A percentile compares a stretch with the other conserved stretches of the same genome.
Conservation (phyloP, 768 basidiomycete genomes). For the Rhodotorula paludigena region DNA sequence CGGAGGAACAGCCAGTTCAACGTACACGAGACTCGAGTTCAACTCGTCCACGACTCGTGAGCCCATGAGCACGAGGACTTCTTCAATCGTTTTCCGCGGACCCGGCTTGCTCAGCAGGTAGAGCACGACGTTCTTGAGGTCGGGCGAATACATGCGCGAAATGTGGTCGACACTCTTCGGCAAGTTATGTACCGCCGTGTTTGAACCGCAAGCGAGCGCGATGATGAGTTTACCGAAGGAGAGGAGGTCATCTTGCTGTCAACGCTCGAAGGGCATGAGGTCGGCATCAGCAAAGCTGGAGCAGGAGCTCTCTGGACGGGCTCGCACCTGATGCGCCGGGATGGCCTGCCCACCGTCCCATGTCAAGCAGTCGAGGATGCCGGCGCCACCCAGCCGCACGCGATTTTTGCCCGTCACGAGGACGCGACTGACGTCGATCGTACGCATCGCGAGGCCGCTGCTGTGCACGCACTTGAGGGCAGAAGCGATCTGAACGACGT, state of each 20-base stretch:
- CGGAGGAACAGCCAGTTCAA: background rate
- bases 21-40: slow-evolving; percentile 74
- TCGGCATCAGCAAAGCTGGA: background rate
- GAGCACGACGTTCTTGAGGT: slow-evolving; percentile 72
- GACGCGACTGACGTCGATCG: slow-evolving; percentile 80
- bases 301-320: background rate
- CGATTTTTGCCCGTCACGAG: slow-evolving; percentile 85
- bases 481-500: slow-evolving; percentile 62
- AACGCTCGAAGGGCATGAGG: background rate
- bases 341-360: slow-evolving; percentile 66
- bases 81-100: slow-evolving; percentile 66
- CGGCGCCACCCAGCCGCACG: slow-evolving; percentile 78
- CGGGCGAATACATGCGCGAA: slow-evolving; percentile 66
- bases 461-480: slow-evolving; percentile 84
- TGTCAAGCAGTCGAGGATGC: slow-evolving; percentile 76
- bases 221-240: slow-evolving; percentile 82
- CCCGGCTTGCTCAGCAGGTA: slow-evolving; percentile 68
- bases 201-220: slow-evolving; percentile 66
- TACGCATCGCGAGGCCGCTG: slow-evolving; percentile 69
- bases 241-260: slow-evolving; percentile 74
- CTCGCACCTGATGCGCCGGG: slow-evolving; percentile 53
- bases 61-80: slow-evolving; percentile 74
- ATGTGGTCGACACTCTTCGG: slow-evolving; percentile 71
- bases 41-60: slow-evolving; percentile 69
- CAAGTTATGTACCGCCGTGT: slow-evolving; percentile 61